These are phyloP conservation scores for Phaeosphaeriaceae sp. DNA, from an alignment of 2,329 filamentous ascomycete genomes.

Conservation along the genomic window DNA sequence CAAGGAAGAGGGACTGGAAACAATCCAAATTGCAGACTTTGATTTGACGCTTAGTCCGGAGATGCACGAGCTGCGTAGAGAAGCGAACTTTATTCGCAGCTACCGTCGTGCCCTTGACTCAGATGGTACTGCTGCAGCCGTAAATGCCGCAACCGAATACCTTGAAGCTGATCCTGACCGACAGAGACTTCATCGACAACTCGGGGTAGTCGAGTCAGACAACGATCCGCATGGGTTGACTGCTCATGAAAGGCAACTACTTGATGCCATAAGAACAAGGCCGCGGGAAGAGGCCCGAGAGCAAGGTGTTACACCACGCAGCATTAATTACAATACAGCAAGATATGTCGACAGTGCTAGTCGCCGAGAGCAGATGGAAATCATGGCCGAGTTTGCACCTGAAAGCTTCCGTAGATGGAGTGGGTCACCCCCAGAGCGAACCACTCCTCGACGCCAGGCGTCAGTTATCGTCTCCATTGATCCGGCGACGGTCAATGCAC, in stretches of 20 bases:
- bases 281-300: slow-evolving; percentile 52
- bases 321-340: slow-evolving; percentile 52
- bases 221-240: slow-evolving; percentile 56
- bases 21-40: slow-evolving; percentile 62
- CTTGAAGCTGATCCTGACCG: slow-evolving; percentile 50
- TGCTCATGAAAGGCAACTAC: slow-evolving; percentile 53
- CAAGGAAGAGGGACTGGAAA: slow-evolving; percentile 62
- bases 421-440: slow-evolving; percentile 26
- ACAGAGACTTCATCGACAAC: slow-evolving; percentile 38
- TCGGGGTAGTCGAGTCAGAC: slow-evolving; percentile 49
- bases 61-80: slow-evolving; percentile 58
- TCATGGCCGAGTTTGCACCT: slow-evolving; percentile 30
- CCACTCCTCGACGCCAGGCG: slow-evolving; percentile 47
- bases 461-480: slow-evolving; percentile 49
- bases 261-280: slow-evolving; percentile 54
- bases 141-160: slow-evolving; percentile 52
- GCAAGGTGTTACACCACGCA: slow-evolving; percentile 44
- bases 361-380: slow-evolving; percentile 27
- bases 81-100: slow-evolving; percentile 52
- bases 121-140: slow-evolving; percentile 46
- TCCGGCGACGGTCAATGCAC: slow-evolving; percentile 31
- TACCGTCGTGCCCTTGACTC: slow-evolving; percentile 50
- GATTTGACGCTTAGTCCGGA: slow-evolving; percentile 39
- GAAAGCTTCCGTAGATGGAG: slow-evolving; percentile 31
- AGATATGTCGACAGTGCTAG: slow-evolving; percentile 26